A percentile compares a stretch with the other conserved stretches of the same genome.
Evolutionary conservation across 1,139 yeast genomes (phyloP).

Genomic region (Protomyces arabidopsidicola): DNA sequence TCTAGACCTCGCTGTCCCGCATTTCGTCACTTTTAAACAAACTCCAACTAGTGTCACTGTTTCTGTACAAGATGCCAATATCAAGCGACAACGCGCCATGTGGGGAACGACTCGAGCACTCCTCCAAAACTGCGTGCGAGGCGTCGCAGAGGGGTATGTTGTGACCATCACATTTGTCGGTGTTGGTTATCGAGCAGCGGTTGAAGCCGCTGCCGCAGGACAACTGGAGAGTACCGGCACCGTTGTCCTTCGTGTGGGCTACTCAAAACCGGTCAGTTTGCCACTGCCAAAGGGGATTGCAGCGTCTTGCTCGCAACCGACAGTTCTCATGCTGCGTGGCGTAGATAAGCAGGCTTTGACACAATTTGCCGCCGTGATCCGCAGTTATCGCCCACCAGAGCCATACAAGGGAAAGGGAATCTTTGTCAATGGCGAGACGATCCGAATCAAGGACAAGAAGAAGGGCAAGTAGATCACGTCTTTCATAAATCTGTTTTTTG

Average conservation of each 20-base stretch:
- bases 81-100: constrained; percentile 72
- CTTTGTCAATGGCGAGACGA: constrained; percentile 84
- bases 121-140: constrained; percentile 70
- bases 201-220: constrained; percentile 48
- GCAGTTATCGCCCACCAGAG: constrained; percentile 90
- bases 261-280: constrained; percentile 33
- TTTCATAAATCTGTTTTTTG: background rate
- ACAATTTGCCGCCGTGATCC: constrained; percentile 79
- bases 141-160: constrained; percentile 89
- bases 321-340: constrained; percentile 81
- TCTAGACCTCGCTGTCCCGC: constrained; percentile 5
- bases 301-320: constrained; percentile 79
- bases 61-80: constrained; percentile 52
- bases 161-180: constrained; percentile 88
- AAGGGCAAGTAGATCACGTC: background rate
- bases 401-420: constrained; percentile 98
- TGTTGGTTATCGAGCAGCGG: constrained; percentile 87
- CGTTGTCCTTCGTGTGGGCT: constrained; percentile 39
- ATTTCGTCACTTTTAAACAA: background rate
- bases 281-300: constrained; percentile 69
- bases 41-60: constrained; percentile 4
- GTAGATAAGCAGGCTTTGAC: constrained; percentile 81
- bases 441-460: constrained; percentile 45
- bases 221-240: constrained; percentile 45
- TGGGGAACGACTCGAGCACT: constrained; percentile 94